Evolutionary conservation across 805 yeast species (phyloP).

Genomic region (Starmerella sirachaensis): DNA sequence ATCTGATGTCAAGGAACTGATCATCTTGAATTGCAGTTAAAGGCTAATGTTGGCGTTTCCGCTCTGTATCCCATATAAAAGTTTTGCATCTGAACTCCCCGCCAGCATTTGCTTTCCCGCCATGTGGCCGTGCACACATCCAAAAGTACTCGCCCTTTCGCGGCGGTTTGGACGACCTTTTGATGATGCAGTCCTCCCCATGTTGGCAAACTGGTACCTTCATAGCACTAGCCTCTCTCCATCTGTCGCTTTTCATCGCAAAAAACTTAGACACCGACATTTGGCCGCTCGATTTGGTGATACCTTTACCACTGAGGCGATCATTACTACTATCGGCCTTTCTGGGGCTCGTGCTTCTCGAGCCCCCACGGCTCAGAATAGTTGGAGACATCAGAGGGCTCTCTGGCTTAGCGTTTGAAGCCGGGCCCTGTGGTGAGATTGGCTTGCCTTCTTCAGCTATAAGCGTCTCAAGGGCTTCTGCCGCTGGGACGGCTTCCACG

Average conservation of each 20-base stretch:
- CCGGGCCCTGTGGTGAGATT: too few relatives aligned
- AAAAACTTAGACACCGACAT: conserved; percentile 6
- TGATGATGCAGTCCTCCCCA: conserved; percentile 27
- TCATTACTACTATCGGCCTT: too few relatives aligned
- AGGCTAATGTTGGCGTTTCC: not conserved
- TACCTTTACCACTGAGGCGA: too few relatives aligned
- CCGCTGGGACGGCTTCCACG: too few relatives aligned
- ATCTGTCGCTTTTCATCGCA: conserved; percentile 4
- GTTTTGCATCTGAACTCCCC: conserved; percentile 25
- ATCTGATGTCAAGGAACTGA: too few relatives aligned
- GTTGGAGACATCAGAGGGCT: too few relatives aligned
- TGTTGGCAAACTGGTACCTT: conserved; percentile 23
- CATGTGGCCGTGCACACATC: conserved; percentile 28
- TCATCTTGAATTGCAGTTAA: too few relatives aligned
- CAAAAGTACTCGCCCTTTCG: conserved; percentile 32
- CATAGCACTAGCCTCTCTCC: conserved; percentile 5
- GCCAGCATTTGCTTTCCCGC: conserved; percentile 15
- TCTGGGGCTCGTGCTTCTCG: too few relatives aligned
- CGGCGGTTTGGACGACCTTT: conserved; percentile 25
- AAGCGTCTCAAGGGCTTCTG: too few relatives aligned
- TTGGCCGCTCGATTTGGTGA: conserved; percentile 5
- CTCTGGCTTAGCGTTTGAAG: too few relatives aligned
- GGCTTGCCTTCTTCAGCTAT: too few relatives aligned
- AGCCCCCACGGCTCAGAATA: too few relatives aligned
- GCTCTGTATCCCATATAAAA: conserved; percentile 27